Base-by-base conservation (phyloP, 805 yeast genomes). In the Kockiozyma suomiensis region DNA sequence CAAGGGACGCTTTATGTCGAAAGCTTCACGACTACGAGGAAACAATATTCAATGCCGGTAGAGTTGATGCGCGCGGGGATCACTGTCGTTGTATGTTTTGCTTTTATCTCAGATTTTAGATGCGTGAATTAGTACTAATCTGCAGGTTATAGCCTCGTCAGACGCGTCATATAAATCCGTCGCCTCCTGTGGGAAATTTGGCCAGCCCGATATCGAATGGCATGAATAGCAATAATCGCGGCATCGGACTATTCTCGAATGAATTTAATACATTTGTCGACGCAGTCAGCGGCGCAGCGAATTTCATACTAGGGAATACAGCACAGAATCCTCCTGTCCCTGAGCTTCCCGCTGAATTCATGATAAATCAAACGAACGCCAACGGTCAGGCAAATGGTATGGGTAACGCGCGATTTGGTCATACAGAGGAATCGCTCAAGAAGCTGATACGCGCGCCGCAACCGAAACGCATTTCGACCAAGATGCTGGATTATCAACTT, bases 401-500 rank as follows among this genome's bases (percentile, higher is more conserved):
- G 28, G 26, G 46, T 1, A 41, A 47, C 38, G 53, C 47, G 15
- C 35, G 54, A 13, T 56, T 40, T 26, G 65, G 65, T 4, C 59
- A 47, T 17, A 58, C 62, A 8, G 65, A 61, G 32, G 62, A 61
- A 21, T 21, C 53, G 3, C 17, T 61, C 40, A 30, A 49, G 32
- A 41, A 49, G n/a, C 46, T 61, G 26, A 48, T 45, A 4, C 21
- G 15, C n/a, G 59, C 59, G 6, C n/a, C 35, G 17, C 65, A 61
- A 35, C 65, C 65, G 3, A 4, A 33, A 1, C 56, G 56, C 1
- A 26, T 61, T 5, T 15, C 26, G 15, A 61, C 65, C 7, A 49
- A 58, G 35, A 40, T 61, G 50, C 62, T 61, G 10, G 50, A 58
- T 25, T 61, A 61, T 50, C 65, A 61, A 40, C 50, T 37, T 21